Evolutionary conservation across 306 rosid species (phyloP).

Genomic region (Vicia sativa): DNA sequence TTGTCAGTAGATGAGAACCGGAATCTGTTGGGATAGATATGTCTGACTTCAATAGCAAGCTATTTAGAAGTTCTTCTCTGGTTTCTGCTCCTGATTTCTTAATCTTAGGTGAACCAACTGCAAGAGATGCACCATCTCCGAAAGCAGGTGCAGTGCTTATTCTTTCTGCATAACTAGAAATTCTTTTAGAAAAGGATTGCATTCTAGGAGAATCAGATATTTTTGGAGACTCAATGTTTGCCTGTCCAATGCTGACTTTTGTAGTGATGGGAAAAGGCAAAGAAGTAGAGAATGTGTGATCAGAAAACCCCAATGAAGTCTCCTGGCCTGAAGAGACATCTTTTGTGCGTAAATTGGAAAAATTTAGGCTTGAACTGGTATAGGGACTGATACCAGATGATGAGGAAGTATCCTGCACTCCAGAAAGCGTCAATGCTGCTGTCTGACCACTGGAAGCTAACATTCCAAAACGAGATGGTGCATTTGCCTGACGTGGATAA

Average conservation of each 20-base stretch:
- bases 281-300: slow-evolving; percentile 52
- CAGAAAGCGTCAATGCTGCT: slow-evolving; percentile 67
- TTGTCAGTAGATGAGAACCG: slow-evolving; percentile 54
- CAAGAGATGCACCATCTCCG: slow-evolving; percentile 61
- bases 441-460: slow-evolving; percentile 64
- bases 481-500: slow-evolving; percentile 58
- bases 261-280: slow-evolving; percentile 60
- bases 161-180: slow-evolving; percentile 93
- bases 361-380: slow-evolving; percentile 55
- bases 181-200: slow-evolving; percentile 65
- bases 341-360: slow-evolving; percentile 65
- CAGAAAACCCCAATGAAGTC: slow-evolving; percentile 61
- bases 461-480: slow-evolving; percentile 77
- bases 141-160: slow-evolving; percentile 78
- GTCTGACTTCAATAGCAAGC: slow-evolving; percentile 70
- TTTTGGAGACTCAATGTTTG: slow-evolving; percentile 61
- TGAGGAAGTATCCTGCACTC: slow-evolving; percentile 69
- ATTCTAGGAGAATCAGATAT: slow-evolving; percentile 58
- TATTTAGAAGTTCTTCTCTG: slow-evolving; percentile 79
- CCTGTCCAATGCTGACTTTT: slow-evolving; percentile 65
- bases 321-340: slow-evolving; percentile 73
- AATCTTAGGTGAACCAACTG: slow-evolving; percentile 81
- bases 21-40: slow-evolving; percentile 51
- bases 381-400: slow-evolving; percentile 50
- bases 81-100: slow-evolving; percentile 93